A percentile compares a stretch with the other conserved stretches of the same genome.
These are phyloP conservation scores for Nakazawaea pomicola DNA, from an alignment of 805 yeast genomes.

Conservation along the genomic window DNA sequence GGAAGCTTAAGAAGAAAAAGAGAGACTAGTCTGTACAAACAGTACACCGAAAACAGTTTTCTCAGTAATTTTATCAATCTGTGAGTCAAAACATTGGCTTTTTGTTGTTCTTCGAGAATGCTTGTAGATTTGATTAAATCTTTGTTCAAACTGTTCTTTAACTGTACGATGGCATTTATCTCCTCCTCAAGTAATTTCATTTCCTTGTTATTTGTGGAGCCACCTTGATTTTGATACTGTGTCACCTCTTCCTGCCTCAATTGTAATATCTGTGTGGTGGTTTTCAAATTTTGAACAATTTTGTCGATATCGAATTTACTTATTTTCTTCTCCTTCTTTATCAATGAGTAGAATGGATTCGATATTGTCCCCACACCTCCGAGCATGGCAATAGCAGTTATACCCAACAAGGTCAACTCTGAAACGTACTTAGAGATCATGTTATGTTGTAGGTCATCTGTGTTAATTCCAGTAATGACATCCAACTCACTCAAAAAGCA, in stretches of 20 bases:
- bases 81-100: slow-evolving; percentile 9
- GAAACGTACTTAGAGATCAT: slow-evolving; percentile 38
- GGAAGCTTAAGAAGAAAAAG: slow-evolving; percentile 39
- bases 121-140: slow-evolving; percentile 4
- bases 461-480: slow-evolving; percentile 28
- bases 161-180: slow-evolving; percentile 5
- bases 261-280: slow-evolving; percentile 30
- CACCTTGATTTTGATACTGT: slow-evolving; percentile 16
- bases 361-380: slow-evolving; percentile 50
- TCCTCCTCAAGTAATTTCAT: slow-evolving; percentile 11
- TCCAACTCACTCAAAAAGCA: slow-evolving; percentile 26
- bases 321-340: slow-evolving; percentile 19
- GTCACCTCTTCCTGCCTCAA: slow-evolving; percentile 31
- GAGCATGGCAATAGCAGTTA: slow-evolving; percentile 42
- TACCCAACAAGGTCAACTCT: slow-evolving; percentile 43
- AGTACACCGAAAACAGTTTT: slow-evolving; percentile 36
- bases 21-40: slow-evolving; percentile 41
- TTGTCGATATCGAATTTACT: slow-evolving; percentile 29
- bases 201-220: slow-evolving; percentile 21
- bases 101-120: not conserved
- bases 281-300: slow-evolving; percentile 34
- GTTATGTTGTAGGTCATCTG: slow-evolving; percentile 18
- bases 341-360: slow-evolving; percentile 30
- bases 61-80: slow-evolving; percentile 13
- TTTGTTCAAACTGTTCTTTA: not conserved